A percentile compares a stretch with the other conserved stretches of the same genome.
phyloP scores from a whole-genome alignment of 768 basidiomycete species.

The Ramaria sp. region DNA sequence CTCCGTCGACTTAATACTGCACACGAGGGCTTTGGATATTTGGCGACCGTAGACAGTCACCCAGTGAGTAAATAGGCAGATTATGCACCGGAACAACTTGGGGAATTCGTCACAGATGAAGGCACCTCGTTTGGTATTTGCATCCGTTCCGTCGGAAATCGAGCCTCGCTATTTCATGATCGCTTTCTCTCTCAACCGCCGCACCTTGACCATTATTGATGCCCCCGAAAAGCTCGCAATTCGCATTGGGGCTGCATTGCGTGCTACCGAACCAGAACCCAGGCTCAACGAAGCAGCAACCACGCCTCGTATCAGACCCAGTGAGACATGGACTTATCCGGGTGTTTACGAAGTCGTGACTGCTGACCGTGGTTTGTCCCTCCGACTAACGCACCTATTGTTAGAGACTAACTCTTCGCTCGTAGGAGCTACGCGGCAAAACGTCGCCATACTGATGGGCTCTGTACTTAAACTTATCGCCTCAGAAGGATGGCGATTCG shows the following conservation, averaged over 20 bases:
- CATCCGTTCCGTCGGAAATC: conserved; percentile 36
- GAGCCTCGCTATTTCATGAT: conserved; percentile 53
- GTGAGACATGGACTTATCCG: neutral
- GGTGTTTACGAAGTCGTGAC: conserved; percentile 6
- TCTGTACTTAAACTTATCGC: conserved; percentile 34
- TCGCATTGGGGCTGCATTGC: conserved; percentile 19
- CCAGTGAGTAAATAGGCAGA: conserved; percentile 27
- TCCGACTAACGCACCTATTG: neutral
- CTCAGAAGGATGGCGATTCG: conserved; percentile 47
- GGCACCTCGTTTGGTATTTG: conserved; percentile 62
- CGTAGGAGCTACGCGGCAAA: neutral
- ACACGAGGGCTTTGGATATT: conserved; percentile 57
- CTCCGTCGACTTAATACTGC: conserved; percentile 2
- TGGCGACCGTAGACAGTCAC: conserved; percentile 49
- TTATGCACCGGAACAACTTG: neutral
- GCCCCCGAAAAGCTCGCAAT: conserved; percentile 29
- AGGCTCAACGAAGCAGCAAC: neutral
- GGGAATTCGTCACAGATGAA: conserved; percentile 12
- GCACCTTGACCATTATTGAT: conserved; percentile 37
- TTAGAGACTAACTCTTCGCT: neutral
- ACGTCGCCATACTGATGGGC: neutral
- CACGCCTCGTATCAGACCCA: neutral
- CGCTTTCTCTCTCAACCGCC: conserved; percentile 50
- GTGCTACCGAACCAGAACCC: neutral
- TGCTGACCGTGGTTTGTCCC: neutral